Evolutionary conservation across 257 asterid species (phyloP), one percentile per base, ranked within the genome.

Genomic region (Solanum gandarillasii): DNA sequence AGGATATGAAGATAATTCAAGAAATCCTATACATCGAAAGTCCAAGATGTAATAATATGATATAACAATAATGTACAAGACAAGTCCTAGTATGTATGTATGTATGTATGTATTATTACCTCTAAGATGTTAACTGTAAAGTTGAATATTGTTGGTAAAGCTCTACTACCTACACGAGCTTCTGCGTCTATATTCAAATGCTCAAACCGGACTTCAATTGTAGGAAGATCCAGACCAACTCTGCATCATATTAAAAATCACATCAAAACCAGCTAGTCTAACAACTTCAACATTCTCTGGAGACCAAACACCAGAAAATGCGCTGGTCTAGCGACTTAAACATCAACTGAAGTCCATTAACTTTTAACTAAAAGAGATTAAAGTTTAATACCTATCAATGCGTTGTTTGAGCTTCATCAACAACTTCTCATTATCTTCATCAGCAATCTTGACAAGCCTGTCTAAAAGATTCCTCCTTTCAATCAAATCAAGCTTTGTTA

Each of bases 401-500:
- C 98, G 91, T 5, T 91, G 87, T 88, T 94, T 95, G 20, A 95
- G 92, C 89, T 92, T 94, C 29, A 92, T 88, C 94, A 96, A 90
- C 89, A 95, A 94, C 90, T 89, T 92, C 92, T 94, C 98, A 87
- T 96, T 94, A 76, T 94, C 98, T 89, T 96, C 97, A 89, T 96
- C 99, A 2, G 93, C 94, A 86, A 93, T 90, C 38, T 88, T 91
- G 85, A 96, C 25, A 29, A 95, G 91, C 88, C 98, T 95, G 62
- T 96, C 98, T 0, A 96, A 84, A 31, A 96, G 92, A 78, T 92
- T 92, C 91, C 87, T 96, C 60, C 93, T 93, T 48, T 95, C 98
- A 0, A 93, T 91, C 6, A 89, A 21, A 52, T 98, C 98, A 67
- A 96, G 98, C 85, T 92, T 86, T 85, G 83, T 89, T 34, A 96